These are phyloP conservation scores for Tetrastigma voinierianum DNA, from an alignment of 164 flowering plant genomes.

Conservation along the genomic window DNA sequence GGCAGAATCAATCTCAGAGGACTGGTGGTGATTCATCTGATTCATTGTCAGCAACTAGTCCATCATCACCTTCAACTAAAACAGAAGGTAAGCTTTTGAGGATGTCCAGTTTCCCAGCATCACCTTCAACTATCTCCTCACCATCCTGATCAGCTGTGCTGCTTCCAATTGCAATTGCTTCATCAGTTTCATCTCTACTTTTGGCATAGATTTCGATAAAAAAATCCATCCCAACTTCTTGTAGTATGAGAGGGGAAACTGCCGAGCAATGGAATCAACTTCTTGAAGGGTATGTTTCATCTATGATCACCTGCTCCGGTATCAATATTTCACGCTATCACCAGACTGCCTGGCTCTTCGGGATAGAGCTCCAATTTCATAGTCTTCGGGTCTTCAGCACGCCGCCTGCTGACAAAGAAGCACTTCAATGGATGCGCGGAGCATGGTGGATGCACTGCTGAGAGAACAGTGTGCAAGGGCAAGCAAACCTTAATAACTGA, in stretches of 20 bases:
- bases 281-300: slow-evolving; percentile 8
- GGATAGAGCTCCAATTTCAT: slow-evolving; percentile 26
- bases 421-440: slow-evolving; percentile 53
- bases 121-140: slow-evolving; percentile 3
- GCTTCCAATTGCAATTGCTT: neutral
- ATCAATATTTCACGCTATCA: slow-evolving; percentile 1
- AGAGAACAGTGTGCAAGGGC: slow-evolving; percentile 73
- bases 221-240: slow-evolving; percentile 23
- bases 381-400: slow-evolving; percentile 42
- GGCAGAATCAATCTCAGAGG: slow-evolving; percentile 23
- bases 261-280: slow-evolving; percentile 4
- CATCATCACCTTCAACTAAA: neutral
- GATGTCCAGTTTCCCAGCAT: slow-evolving; percentile 2
- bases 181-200: slow-evolving; percentile 13
- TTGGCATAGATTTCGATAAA: slow-evolving; percentile 42
- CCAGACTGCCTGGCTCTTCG: slow-evolving; percentile 12
- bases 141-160: neutral
- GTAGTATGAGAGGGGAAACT: slow-evolving; percentile 5
- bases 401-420: slow-evolving; percentile 48
- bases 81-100: neutral
- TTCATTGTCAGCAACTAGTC: slow-evolving; percentile 13
- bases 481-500: slow-evolving; percentile 59
- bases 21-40: slow-evolving; percentile 19
- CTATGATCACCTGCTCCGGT: neutral
- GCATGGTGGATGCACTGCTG: slow-evolving; percentile 55